phyloP scores from a whole-genome alignment of 345 rosid genomes.

The Noccaea bulbosa region DNA sequence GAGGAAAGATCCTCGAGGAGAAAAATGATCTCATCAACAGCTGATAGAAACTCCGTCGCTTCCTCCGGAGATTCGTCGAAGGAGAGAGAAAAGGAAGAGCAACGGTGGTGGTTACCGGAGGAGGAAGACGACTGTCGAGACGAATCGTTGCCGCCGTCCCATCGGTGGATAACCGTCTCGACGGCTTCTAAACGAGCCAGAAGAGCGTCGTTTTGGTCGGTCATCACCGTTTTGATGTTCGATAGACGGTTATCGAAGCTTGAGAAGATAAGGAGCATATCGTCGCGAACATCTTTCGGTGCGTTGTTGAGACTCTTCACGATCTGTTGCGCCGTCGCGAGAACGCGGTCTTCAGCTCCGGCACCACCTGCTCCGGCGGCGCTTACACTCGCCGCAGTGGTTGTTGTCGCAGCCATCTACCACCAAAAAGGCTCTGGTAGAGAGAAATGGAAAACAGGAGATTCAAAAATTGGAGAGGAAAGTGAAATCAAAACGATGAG shows the following conservation, averaged over 20 bases:
- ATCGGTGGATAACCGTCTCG: slow-evolving; percentile 70
- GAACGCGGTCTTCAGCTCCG: slow-evolving; percentile 84
- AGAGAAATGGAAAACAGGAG: not conserved
- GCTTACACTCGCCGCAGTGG: slow-evolving; percentile 51
- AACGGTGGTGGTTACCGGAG: slow-evolving; percentile 49
- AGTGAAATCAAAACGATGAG: slow-evolving; percentile 30
- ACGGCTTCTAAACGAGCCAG: slow-evolving; percentile 60
- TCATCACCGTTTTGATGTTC: slow-evolving; percentile 75
- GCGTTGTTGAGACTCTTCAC: slow-evolving; percentile 92
- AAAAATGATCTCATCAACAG: slow-evolving; percentile 76
- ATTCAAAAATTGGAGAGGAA: not conserved
- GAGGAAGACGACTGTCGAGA: slow-evolving; percentile 50
- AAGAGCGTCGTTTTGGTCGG: slow-evolving; percentile 42
- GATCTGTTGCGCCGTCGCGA: slow-evolving; percentile 99
- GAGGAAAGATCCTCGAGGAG: slow-evolving; percentile 57
- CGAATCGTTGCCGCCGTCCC: slow-evolving; percentile 52
- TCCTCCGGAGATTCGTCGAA: slow-evolving; percentile 83
- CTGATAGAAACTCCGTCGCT: slow-evolving; percentile 63
- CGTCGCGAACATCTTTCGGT: slow-evolving; percentile 86
- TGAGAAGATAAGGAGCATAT: slow-evolving; percentile 92
- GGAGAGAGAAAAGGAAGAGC: slow-evolving; percentile 43
- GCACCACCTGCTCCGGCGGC: slow-evolving; percentile 20
- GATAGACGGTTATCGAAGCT: slow-evolving; percentile 95
- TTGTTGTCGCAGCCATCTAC: slow-evolving; percentile 41
- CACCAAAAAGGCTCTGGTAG: not conserved